phyloP scores from a whole-genome alignment of 2,329 filamentous ascomycete genomes.

The Helotiales sp. region DNA sequence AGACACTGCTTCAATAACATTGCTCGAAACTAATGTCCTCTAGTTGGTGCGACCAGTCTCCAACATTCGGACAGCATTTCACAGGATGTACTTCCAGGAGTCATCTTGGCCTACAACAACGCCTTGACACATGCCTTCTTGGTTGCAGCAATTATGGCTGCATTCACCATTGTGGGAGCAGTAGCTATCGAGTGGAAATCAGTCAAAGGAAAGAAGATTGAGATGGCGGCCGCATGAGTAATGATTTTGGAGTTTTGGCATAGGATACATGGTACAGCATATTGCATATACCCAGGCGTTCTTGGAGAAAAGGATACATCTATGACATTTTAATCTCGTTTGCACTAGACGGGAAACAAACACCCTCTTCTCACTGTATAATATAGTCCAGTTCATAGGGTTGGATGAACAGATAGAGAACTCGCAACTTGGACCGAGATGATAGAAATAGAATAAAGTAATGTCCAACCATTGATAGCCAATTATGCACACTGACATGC shows the following conservation, averaged over 20 bases:
- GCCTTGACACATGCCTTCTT: constrained; percentile 55
- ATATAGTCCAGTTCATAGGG: neutral
- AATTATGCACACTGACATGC: neutral
- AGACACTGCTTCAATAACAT: neutral
- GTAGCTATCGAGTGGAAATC: constrained; percentile 53
- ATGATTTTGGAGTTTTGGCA: neutral
- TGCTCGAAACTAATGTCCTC: neutral
- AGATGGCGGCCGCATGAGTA: constrained; percentile 29
- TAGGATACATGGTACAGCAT: neutral
- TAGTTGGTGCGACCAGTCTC: constrained; percentile 60
- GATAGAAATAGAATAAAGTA: neutral
- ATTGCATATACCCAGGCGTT: constrained; percentile 2
- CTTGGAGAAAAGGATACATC: neutral
- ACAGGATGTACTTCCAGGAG: constrained; percentile 48
- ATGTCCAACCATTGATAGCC: neutral
- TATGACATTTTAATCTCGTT: neutral
- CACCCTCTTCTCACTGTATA: neutral
- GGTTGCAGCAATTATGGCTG: constrained; percentile 50
- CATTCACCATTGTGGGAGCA: constrained; percentile 45
- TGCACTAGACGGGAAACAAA: neutral
- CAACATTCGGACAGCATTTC: constrained; percentile 50
- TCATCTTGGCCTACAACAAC: constrained; percentile 60
- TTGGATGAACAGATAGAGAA: neutral
- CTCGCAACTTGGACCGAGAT: neutral
- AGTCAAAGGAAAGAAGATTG: constrained; percentile 45